A percentile compares a stretch with the other conserved stretches of the same genome.
phyloP scores from a whole-genome alignment of 192 early-diverging fungal species.

The Linnemannia exigua region DNA sequence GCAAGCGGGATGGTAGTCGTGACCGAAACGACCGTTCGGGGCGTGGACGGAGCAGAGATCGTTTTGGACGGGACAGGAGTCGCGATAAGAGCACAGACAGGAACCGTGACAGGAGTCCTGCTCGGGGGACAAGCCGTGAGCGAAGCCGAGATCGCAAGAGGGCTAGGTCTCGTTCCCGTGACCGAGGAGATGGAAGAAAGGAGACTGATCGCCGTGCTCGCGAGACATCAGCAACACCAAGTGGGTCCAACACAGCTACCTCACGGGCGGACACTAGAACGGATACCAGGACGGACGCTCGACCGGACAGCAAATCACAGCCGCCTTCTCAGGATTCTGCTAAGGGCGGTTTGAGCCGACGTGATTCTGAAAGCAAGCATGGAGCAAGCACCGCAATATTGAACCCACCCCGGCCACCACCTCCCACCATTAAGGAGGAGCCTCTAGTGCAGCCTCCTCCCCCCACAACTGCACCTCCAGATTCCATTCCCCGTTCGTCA shows the following conservation, averaged over 20 bases:
- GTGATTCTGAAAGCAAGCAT: slow-evolving; percentile 32
- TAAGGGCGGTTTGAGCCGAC: slow-evolving; percentile 11
- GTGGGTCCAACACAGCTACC: not conserved
- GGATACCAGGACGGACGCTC: not conserved
- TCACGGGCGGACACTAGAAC: not conserved
- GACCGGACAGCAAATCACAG: slow-evolving; percentile 22
- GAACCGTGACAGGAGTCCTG: slow-evolving; percentile 26
- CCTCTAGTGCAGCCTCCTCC: slow-evolving; percentile 10
- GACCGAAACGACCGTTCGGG: slow-evolving; percentile 43
- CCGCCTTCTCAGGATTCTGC: slow-evolving; percentile 6
- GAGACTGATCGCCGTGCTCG: slow-evolving; percentile 34
- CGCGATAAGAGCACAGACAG: slow-evolving; percentile 27
- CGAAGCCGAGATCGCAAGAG: slow-evolving; percentile 40
- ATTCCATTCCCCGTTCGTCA: not conserved
- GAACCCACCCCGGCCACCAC: slow-evolving; percentile 23
- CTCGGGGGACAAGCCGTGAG: slow-evolving; percentile 25
- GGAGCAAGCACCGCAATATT: not conserved
- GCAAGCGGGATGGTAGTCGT: slow-evolving; percentile 38
- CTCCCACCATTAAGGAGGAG: slow-evolving; percentile 39
- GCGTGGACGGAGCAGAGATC: slow-evolving; percentile 42
- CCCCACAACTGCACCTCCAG: slow-evolving; percentile 14
- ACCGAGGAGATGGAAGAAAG: slow-evolving; percentile 34
- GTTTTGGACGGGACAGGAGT: slow-evolving; percentile 44
- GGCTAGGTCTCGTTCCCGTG: slow-evolving; percentile 36
- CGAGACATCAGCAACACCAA: slow-evolving; percentile 27